Evolutionary conservation across 495 filamentous ascomycete species (phyloP).

Genomic region (Neurospora sp.): DNA sequence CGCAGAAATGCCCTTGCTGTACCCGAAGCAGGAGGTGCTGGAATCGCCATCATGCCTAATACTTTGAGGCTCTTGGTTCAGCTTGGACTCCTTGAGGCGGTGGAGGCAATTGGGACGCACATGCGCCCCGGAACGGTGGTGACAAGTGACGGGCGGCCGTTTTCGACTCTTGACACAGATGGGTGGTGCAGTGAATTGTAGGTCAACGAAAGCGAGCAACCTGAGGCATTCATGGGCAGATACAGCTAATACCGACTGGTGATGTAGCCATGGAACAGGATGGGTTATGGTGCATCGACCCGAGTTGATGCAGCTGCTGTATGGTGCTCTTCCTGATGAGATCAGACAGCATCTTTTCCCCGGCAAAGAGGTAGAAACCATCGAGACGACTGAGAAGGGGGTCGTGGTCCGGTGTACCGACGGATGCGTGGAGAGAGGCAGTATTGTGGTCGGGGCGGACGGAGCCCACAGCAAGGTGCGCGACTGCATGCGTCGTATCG

Average conservation of each 20-base stretch:
- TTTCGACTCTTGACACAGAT: not conserved
- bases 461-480: conserved; percentile 40
- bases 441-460: conserved; percentile 44
- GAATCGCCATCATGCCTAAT: conserved; percentile 26
- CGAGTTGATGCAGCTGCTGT: conserved; percentile 25
- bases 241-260: not conserved
- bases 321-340: conserved; percentile 22
- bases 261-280: not conserved
- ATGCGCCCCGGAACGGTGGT: conserved; percentile 8
- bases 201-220: not conserved
- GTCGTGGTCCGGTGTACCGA: conserved; percentile 28
- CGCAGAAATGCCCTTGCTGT: conserved; percentile 24
- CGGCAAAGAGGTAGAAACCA: conserved; percentile 21
- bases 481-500: conserved; percentile 12
- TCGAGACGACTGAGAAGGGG: conserved; percentile 14
- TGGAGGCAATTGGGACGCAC: conserved; percentile 17
- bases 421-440: conserved; percentile 31
- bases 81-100: conserved; percentile 28
- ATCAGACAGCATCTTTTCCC: conserved; percentile 20
- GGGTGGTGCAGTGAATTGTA: not conserved
- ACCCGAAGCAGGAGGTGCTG: conserved; percentile 24
- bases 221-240: not conserved
- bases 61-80: conserved; percentile 38
- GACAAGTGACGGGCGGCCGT: not conserved
- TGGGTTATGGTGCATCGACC: conserved; percentile 19